Conservation (phyloP, 1,139 yeast species). For the Lodderomyces beijingensis region DNA sequence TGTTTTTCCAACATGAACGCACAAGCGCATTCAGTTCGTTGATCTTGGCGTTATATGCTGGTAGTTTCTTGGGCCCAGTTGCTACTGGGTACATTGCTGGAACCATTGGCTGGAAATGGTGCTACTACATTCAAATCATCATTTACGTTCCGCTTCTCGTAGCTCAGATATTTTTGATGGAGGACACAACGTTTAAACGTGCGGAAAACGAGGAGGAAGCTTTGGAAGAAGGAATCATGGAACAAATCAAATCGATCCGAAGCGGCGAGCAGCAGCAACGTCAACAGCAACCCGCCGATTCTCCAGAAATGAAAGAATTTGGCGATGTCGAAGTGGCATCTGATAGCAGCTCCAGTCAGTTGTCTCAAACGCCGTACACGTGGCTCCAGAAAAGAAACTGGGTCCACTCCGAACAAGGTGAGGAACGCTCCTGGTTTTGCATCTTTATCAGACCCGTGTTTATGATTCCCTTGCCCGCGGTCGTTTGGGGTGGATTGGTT, state of each 20-base stretch:
- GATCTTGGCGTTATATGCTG: constrained; percentile 40
- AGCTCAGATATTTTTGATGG: constrained; percentile 38
- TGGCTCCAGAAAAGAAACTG: constrained; percentile 34
- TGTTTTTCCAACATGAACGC: constrained; percentile 45
- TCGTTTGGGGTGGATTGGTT: constrained; percentile 56
- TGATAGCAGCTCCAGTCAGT: constrained; percentile 5
- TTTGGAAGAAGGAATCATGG: constrained; percentile 19
- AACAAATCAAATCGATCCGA: constrained; percentile 21
- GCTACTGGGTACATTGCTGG: constrained; percentile 41
- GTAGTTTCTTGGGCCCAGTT: constrained; percentile 42
- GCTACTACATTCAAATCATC: constrained; percentile 43
- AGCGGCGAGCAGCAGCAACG: constrained; percentile 10
- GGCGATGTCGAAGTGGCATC: constrained; percentile 7
- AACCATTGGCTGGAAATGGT: constrained; percentile 42
- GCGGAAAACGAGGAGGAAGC: constrained; percentile 9
- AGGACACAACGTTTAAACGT: constrained; percentile 37
- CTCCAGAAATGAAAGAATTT: background rate
- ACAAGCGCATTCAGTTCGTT: constrained; percentile 35
- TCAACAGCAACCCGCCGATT: constrained; percentile 9
- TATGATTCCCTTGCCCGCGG: constrained; percentile 50
- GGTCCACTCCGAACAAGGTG: constrained; percentile 35
- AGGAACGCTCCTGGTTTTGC: constrained; percentile 35
- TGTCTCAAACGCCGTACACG: constrained; percentile 16
- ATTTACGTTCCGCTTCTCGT: no score
- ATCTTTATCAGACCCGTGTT: constrained; percentile 39